A percentile compares a stretch with the other conserved stretches of the same genome.
Evolutionary conservation across 164 flowering plant genomes (phyloP).

Genomic region (Piper betle): DNA sequence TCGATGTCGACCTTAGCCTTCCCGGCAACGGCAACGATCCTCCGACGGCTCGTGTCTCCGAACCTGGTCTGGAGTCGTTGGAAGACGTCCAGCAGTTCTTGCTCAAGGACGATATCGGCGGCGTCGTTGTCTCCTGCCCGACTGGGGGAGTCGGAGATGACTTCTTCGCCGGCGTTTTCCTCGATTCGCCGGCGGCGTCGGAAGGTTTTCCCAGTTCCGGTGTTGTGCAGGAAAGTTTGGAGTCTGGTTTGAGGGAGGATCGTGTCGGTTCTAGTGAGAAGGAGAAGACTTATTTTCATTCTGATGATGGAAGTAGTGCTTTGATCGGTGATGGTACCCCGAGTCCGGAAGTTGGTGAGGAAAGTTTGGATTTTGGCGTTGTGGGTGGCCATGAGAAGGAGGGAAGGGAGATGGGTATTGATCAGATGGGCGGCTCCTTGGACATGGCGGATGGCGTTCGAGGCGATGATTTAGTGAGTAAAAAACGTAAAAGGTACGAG

Average conservation of each 20-base stretch:
- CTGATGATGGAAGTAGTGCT: not conserved
- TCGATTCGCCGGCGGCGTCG: too few species aligned
- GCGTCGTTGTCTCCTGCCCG: not conserved
- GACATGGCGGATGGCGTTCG: constrained; percentile 5
- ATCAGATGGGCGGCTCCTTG: not conserved
- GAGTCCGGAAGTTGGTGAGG: not conserved
- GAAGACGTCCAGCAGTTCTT: constrained; percentile 31
- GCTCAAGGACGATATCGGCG: constrained; percentile 44
- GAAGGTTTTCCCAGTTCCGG: not conserved
- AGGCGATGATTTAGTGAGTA: constrained; percentile 25
- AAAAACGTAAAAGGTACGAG: constrained; percentile 49
- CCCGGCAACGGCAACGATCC: too few species aligned
- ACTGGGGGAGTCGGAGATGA: too few species aligned
- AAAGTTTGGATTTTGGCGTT: too few species aligned
- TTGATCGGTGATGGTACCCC: not conserved
- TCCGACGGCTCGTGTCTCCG: too few species aligned
- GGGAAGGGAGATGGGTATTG: constrained; percentile 7
- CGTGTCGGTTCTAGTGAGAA: not conserved
- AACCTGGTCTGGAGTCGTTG: constrained; percentile 12
- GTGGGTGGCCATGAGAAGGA: not conserved
- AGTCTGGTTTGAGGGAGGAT: not conserved
- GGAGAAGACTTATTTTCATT: not conserved
- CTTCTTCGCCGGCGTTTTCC: too few species aligned
- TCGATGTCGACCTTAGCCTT: too few species aligned
- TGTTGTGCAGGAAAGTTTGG: not conserved